Evolutionary conservation across 208 protist genomes (phyloP).

Genomic region (Acanthamoeba pearcei): DNA sequence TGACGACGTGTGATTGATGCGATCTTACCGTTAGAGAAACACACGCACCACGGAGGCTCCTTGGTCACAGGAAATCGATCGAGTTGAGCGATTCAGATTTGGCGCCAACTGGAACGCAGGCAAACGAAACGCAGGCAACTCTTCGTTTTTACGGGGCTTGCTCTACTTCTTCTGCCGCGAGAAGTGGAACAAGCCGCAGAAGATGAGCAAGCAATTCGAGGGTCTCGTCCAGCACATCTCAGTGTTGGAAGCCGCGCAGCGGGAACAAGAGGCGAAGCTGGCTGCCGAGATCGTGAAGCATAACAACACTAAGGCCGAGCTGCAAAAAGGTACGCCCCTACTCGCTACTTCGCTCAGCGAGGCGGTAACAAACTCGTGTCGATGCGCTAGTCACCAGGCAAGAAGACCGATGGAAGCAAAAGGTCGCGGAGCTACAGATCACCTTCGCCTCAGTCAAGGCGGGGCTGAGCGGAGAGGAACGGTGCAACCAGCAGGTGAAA

Average conservation of each 20-base stretch:
- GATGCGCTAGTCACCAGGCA: not conserved
- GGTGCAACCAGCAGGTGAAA: conserved; percentile 25
- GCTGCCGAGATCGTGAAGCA: not conserved
- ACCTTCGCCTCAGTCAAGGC: conserved; percentile 25
- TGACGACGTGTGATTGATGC: no score
- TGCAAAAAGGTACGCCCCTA: not conserved
- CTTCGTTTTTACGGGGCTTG: not conserved
- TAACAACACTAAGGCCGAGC: conserved; percentile 13
- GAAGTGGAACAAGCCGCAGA: not conserved
- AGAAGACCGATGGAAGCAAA: conserved; percentile 58
- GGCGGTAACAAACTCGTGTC: not conserved
- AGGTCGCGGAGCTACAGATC: conserved; percentile 17
- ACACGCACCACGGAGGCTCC: not conserved
- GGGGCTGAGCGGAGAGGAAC: not conserved
- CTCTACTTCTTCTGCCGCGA: not conserved
- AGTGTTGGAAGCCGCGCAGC: not conserved
- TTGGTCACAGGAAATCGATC: not conserved
- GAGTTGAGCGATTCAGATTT: not conserved
- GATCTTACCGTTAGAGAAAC: not conserved
- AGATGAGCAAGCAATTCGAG: conserved; percentile 23
- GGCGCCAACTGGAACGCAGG: not conserved
- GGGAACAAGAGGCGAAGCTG: conserved; percentile 21
- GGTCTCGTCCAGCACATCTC: conserved; percentile 16
- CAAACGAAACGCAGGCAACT: not conserved
- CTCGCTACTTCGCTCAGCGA: not conserved